Evolutionary conservation across 805 yeast species (phyloP).

Genomic region (Starmerella geochares): DNA sequence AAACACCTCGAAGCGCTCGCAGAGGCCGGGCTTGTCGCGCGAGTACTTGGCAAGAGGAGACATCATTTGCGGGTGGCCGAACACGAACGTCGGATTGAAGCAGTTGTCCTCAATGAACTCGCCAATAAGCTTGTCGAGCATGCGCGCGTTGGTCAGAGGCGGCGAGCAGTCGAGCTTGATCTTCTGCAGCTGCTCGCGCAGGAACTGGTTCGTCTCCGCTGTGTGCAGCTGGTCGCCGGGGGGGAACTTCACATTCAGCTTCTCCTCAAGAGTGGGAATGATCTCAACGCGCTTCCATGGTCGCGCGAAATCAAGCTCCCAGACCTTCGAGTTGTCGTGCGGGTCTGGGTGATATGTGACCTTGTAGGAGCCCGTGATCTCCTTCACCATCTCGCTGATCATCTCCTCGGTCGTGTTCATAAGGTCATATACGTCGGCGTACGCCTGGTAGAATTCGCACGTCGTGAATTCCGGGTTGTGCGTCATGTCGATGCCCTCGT

Average conservation of each 20-base stretch:
- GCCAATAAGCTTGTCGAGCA: slow-evolving; percentile 96
- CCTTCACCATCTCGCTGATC: slow-evolving; percentile 95
- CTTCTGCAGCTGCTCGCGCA: slow-evolving; percentile 66
- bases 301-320: slow-evolving; percentile 73
- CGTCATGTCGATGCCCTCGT: slow-evolving; percentile 97
- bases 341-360: slow-evolving; percentile 89
- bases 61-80: slow-evolving; percentile 99
- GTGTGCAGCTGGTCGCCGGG: slow-evolving; percentile 92
- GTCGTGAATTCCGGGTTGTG: slow-evolving; percentile 99
- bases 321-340: slow-evolving; percentile 59
- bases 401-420: slow-evolving; percentile 83
- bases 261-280: slow-evolving; percentile 91
- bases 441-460: slow-evolving; percentile 96
- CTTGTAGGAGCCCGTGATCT: slow-evolving; percentile 80
- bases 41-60: slow-evolving; percentile 97
- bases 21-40: slow-evolving; percentile 82
- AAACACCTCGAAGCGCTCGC: slow-evolving; percentile 97
- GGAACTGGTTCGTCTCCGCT: slow-evolving; percentile 81
- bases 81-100: slow-evolving; percentile 94
- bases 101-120: slow-evolving; percentile 81
- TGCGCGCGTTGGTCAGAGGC: slow-evolving; percentile 93
- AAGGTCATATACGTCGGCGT: slow-evolving; percentile 90
- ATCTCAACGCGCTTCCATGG: slow-evolving; percentile 98
- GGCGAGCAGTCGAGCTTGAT: slow-evolving; percentile 80
- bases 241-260: slow-evolving; percentile 81